Conservation (phyloP, 139 green algal genomes). For the Zygnema circumcarinatum region DNA sequence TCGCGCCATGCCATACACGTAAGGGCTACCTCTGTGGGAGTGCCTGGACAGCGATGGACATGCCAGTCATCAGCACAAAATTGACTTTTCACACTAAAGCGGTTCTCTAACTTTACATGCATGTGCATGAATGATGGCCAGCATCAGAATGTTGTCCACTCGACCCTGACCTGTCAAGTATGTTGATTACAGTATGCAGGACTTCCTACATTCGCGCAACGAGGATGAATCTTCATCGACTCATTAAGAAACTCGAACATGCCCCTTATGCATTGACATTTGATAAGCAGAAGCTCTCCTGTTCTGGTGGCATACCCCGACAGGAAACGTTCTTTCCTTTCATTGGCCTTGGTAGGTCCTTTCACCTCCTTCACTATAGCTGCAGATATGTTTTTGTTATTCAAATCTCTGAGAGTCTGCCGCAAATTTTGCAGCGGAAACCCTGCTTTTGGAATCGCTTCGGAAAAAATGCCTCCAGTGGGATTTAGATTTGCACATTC, state of each 20-base stretch:
- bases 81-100: too few species aligned
- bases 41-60: conserved; percentile 40
- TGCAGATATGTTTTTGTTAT: conserved; percentile 70
- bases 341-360: conserved; percentile 65
- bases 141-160: too few species aligned
- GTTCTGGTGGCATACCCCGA: conserved; percentile 15
- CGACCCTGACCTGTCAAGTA: too few species aligned
- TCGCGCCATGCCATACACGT: conserved; percentile 33
- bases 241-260: too few species aligned
- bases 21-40: conserved; percentile 37
- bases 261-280: too few species aligned
- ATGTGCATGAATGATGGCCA: too few species aligned
- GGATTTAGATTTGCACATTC: conserved; percentile 82
- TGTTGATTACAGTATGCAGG: too few species aligned
- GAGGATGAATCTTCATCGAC: too few species aligned
- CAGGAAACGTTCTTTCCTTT: conserved; percentile 74
- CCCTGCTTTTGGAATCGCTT: conserved; percentile 73
- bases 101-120: too few species aligned
- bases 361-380: conserved; percentile 60
- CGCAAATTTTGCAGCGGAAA: conserved; percentile 77
- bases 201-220: too few species aligned
- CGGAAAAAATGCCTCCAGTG: conserved; percentile 65
- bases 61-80: too few species aligned
- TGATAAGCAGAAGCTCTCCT: too few species aligned
- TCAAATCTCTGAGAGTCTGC: conserved; percentile 69